These are phyloP conservation scores for Chloroidium sp. DNA, from an alignment of 163 green algal genomes.

Conservation along the genomic window DNA sequence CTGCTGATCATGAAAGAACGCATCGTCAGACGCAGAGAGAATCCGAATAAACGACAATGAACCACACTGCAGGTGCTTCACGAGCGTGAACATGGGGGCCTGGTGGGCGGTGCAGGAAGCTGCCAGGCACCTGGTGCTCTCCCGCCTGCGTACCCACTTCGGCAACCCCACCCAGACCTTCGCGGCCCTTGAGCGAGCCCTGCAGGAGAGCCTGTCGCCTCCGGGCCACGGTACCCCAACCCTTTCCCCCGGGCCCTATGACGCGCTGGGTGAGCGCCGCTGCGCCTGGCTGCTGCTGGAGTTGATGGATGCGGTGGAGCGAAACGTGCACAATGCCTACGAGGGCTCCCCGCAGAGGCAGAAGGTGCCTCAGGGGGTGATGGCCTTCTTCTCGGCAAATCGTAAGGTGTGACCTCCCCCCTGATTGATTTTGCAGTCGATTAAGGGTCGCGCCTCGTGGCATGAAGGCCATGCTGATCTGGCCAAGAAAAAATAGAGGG, in stretches of 20 bases:
- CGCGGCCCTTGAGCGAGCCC: conserved; percentile 41
- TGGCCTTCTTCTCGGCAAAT: conserved; percentile 57
- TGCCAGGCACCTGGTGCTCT: conserved; percentile 19
- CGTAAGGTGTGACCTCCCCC: conserved; percentile 23
- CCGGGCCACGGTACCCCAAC: conserved; percentile 4
- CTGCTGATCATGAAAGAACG: no score
- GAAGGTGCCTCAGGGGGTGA: conserved; percentile 8
- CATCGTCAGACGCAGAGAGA: not conserved
- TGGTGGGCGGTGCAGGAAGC: conserved; percentile 43
- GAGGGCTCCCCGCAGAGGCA: conserved; percentile 30
- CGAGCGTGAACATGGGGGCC: conserved; percentile 7
- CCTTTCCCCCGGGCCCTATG: not conserved
- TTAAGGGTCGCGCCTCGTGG: no score
- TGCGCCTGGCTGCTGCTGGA: conserved; percentile 41
- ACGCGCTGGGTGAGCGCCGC: not conserved
- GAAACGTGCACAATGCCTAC: conserved; percentile 34
- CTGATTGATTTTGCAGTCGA: no score
- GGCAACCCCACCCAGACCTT: conserved; percentile 60
- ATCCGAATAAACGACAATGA: not conserved
- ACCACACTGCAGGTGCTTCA: not conserved
- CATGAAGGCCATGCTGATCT: no score
- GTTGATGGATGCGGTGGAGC: conserved; percentile 59
- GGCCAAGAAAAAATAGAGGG: no score
- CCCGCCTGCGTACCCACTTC: conserved; percentile 54
- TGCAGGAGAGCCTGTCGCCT: conserved; percentile 8